These are phyloP conservation scores for Hebeloma cylindrosporum DNA, from an alignment of 768 basidiomycete species.

Conservation along the genomic window DNA sequence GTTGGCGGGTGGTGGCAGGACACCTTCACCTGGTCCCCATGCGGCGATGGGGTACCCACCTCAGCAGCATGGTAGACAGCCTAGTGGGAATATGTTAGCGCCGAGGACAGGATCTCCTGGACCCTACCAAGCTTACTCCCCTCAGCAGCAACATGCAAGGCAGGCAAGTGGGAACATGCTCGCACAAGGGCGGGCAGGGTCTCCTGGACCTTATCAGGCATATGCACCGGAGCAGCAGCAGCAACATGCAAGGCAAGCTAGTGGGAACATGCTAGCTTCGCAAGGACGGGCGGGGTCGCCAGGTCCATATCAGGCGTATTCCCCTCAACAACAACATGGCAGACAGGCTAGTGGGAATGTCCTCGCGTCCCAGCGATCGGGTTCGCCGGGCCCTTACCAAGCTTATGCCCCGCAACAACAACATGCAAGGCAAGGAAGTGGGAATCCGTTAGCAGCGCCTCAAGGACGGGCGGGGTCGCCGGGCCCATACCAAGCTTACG, in stretches of 20 bases:
- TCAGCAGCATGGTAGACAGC: conserved; percentile 21
- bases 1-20: conserved; percentile 19
- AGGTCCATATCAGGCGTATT: too few relatives aligned
- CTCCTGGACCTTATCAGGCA: conserved; percentile 24
- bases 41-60: conserved; percentile 30
- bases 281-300: too few relatives aligned
- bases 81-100: conserved; percentile 22
- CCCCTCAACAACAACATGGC: conserved; percentile 19
- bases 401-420: conserved; percentile 16
- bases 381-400: conserved; percentile 23
- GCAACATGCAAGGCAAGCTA: conserved; percentile 17
- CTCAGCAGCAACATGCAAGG: conserved; percentile 17
- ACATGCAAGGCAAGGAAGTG: conserved; percentile 10
- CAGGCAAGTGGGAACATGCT: conserved; percentile 23
- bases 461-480: conserved; percentile 17
- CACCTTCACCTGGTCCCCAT: conserved; percentile 24
- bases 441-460: neutral
- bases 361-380: conserved; percentile 10
- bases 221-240: conserved; percentile 20
- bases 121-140: conserved; percentile 21
- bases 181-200: conserved; percentile 15
- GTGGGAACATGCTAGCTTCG: conserved; percentile 16
- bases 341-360: conserved; percentile 22
- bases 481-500: conserved; percentile 20
- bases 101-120: conserved; percentile 21